These are phyloP conservation scores for Erodium trifolium DNA, from an alignment of 441 rosid genomes.

Conservation along the genomic window DNA sequence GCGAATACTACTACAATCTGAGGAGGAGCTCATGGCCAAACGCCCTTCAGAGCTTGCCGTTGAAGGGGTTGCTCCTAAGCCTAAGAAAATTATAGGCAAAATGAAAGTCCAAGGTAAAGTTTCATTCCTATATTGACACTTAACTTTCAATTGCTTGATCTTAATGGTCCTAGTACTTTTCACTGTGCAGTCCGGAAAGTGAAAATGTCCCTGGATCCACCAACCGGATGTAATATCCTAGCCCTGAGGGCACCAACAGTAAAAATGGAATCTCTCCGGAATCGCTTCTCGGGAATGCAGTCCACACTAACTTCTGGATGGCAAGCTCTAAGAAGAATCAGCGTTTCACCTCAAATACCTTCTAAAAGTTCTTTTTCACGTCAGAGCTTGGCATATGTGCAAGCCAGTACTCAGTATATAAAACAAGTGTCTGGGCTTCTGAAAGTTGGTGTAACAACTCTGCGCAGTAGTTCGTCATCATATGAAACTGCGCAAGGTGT, in stretches of 20 bases:
- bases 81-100: conserved; percentile 79
- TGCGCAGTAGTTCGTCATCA: conserved; percentile 84
- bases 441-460: conserved; percentile 78
- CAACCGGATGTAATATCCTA: conserved; percentile 73
- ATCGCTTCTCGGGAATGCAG: conserved; percentile 55
- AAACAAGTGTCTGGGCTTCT: conserved; percentile 90
- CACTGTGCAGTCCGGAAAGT: conserved; percentile 70
- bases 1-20: conserved; percentile 81
- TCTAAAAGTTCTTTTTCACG: conserved; percentile 71
- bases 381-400: conserved; percentile 89
- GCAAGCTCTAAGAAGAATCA: conserved; percentile 61
- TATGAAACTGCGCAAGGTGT: conserved; percentile 85
- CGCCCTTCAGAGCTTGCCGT: conserved; percentile 55
- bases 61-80: conserved; percentile 69
- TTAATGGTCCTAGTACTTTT: conserved; percentile 19
- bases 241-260: conserved; percentile 53
- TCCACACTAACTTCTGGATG: conserved; percentile 53
- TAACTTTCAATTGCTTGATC: conserved; percentile 17
- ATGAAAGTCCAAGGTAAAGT: conserved; percentile 87
- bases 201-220: conserved; percentile 67
- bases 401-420: conserved; percentile 85
- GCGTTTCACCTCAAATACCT: conserved; percentile 46
- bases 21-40: conserved; percentile 78
- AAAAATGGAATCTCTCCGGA: conserved; percentile 49
- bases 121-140: conserved; percentile 16